These are phyloP conservation scores for Boletus rubropictus DNA, from an alignment of 768 basidiomycete genomes.

Conservation along the genomic window DNA sequence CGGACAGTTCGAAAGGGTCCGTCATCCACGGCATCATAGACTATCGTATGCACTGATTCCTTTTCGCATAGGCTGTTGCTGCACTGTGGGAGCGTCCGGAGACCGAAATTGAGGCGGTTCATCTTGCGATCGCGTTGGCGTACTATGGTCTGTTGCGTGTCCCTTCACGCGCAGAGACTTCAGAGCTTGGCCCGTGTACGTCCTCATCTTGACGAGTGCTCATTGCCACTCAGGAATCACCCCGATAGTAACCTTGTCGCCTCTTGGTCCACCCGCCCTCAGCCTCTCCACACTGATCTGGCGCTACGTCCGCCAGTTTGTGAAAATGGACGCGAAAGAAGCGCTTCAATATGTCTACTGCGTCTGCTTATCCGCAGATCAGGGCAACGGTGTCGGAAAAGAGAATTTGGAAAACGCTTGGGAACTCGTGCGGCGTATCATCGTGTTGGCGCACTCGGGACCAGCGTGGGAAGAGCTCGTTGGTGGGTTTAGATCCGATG, in stretches of 20 bases:
- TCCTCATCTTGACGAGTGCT: slow-evolving; percentile 7
- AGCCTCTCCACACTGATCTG: slow-evolving; percentile 83
- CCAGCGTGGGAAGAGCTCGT: slow-evolving; percentile 90
- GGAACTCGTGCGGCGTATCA: slow-evolving; percentile 73
- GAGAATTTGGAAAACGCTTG: slow-evolving; percentile 80
- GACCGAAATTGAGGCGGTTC: slow-evolving; percentile 89
- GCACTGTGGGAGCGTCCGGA: slow-evolving; percentile 83
- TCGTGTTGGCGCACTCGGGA: slow-evolving; percentile 71
- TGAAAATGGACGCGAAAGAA: slow-evolving; percentile 87
- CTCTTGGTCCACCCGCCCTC: slow-evolving; percentile 63
- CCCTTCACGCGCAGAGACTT: slow-evolving; percentile 73
- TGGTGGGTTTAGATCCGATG: slow-evolving; percentile 87
- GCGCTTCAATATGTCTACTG: slow-evolving; percentile 94
- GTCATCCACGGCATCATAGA: slow-evolving; percentile 17
- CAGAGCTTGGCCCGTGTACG: slow-evolving; percentile 79
- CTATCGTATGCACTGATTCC: not conserved
- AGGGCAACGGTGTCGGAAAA: slow-evolving; percentile 62
- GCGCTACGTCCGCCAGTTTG: slow-evolving; percentile 90
- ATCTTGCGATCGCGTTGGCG: slow-evolving; percentile 83
- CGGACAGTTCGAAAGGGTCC: slow-evolving; percentile 89
- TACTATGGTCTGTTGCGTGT: slow-evolving; percentile 91
- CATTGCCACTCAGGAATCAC: not conserved
- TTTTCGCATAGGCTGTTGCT: slow-evolving; percentile 65
- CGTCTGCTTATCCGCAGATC: slow-evolving; percentile 72
- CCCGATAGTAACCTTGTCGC: slow-evolving; percentile 57